These are phyloP conservation scores for Solioccasus polychromus DNA, from an alignment of 768 basidiomycete genomes.

Conservation along the genomic window DNA sequence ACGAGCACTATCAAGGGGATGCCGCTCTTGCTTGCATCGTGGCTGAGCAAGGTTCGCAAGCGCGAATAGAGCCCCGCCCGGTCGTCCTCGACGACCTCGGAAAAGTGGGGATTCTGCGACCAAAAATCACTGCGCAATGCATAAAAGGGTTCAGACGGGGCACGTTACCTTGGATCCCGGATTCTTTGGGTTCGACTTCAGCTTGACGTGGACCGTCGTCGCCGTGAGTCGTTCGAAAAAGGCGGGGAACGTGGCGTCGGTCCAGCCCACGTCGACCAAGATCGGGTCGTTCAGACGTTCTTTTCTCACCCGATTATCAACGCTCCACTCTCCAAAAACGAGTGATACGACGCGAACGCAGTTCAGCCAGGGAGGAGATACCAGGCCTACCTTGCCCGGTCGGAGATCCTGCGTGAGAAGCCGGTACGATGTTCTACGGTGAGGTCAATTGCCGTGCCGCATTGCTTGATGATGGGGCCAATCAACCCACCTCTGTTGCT, in stretches of 20 bases:
- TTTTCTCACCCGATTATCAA: conserved; percentile 30
- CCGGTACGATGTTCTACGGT: conserved; percentile 30
- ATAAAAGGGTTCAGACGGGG: neutral
- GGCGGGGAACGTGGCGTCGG: conserved; percentile 34
- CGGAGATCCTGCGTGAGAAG: conserved; percentile 24
- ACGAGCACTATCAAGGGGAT: conserved; percentile 47
- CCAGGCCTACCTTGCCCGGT: conserved; percentile 33
- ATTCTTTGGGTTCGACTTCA: conserved; percentile 16
- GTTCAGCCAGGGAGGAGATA: conserved; percentile 31
- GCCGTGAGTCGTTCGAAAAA: conserved; percentile 20
- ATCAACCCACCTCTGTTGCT: conserved; percentile 41
- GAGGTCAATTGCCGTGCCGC: neutral
- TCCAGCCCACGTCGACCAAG: conserved; percentile 41
- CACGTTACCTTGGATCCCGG: conserved; percentile 15
- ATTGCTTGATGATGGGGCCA: no score
- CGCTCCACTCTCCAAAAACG: conserved; percentile 33
- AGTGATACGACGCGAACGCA: conserved; percentile 35
- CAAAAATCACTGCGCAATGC: neutral
- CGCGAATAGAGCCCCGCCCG: conserved; percentile 11
- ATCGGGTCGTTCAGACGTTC: conserved; percentile 32
- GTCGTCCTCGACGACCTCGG: conserved; percentile 15
- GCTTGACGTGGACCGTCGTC: conserved; percentile 18
- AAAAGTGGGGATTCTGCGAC: conserved; percentile 16
- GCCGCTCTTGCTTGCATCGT: conserved; percentile 15
- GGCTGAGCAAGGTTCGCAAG: conserved; percentile 20